These are phyloP conservation scores for Cadophora luteo-olivacea DNA, from an alignment of 2,329 filamentous ascomycete species.

Conservation along the genomic window DNA sequence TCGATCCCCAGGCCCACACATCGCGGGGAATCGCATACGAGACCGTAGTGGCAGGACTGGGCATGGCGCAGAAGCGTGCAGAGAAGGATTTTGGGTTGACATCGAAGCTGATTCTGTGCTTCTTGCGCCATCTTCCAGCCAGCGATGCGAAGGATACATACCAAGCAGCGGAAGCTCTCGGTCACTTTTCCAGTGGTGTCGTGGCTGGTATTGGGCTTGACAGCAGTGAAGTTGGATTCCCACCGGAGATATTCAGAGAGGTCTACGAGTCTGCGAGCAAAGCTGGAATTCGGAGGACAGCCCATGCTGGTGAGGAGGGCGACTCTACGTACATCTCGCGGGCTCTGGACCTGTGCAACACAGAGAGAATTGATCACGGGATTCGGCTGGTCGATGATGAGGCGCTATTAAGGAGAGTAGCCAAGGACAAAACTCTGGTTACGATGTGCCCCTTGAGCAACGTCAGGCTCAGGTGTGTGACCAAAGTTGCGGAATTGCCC, in stretches of 20 bases:
- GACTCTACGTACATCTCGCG: conserved; percentile 68
- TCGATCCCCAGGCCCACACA: conserved; percentile 80
- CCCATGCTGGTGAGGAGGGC: conserved; percentile 80
- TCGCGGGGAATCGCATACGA: conserved; percentile 66
- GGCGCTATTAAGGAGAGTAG: conserved; percentile 63
- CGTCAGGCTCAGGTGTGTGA: conserved; percentile 59
- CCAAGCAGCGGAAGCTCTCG: conserved; percentile 48
- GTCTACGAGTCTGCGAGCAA: conserved; percentile 62
- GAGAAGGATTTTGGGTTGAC: conserved; percentile 68
- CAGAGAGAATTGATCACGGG: conserved; percentile 77
- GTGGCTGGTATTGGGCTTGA: conserved; percentile 72
- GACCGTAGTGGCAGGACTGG: conserved; percentile 69
- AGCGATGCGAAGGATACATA: conserved; percentile 59
- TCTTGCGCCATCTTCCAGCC: conserved; percentile 72
- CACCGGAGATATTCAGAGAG: conserved; percentile 65
- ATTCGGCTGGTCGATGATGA: conserved; percentile 68
- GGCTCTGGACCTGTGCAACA: conserved; percentile 66
- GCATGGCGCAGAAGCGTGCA: conserved; percentile 64
- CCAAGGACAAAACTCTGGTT: conserved; percentile 62
- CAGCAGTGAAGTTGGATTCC: conserved; percentile 64
- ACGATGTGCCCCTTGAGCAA: conserved; percentile 79
- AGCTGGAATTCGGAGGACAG: conserved; percentile 66
- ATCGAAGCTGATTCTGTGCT: conserved; percentile 72
- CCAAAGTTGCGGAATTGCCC: conserved; percentile 52
- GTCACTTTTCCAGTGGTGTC: conserved; percentile 57